A percentile compares a stretch with the other conserved stretches of the same genome.
phyloP scores from a whole-genome alignment of 306 rosid species.

The Rosa multiflora region DNA sequence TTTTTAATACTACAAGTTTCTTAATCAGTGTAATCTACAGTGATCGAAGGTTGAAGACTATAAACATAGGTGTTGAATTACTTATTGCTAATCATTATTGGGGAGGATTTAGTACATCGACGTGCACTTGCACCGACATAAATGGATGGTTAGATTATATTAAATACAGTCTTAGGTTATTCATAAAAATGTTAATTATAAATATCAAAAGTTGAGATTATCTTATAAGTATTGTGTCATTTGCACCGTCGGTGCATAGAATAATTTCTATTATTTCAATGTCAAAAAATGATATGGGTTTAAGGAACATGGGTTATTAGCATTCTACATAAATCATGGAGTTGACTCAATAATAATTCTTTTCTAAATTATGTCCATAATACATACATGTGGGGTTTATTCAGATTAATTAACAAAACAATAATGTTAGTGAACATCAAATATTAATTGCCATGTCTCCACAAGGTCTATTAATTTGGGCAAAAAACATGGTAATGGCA shows the following conservation, averaged over 20 bases:
- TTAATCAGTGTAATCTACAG: neutral
- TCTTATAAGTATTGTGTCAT: too few relatives aligned
- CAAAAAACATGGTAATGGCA: neutral
- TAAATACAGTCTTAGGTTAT: too few relatives aligned
- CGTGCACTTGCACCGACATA: too few relatives aligned
- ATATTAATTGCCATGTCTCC: neutral
- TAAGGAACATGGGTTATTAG: neutral
- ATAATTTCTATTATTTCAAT: neutral
- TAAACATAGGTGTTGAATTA: neutral
- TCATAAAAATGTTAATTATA: too few relatives aligned
- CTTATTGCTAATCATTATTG: neutral
- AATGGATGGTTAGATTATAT: too few relatives aligned
- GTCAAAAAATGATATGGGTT: neutral
- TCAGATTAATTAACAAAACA: neutral
- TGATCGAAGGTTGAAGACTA: neutral
- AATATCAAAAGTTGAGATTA: too few relatives aligned
- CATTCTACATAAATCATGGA: constrained; percentile 19
- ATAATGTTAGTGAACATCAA: constrained; percentile 5
- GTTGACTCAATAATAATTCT: constrained; percentile 28
- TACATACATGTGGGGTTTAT: constrained; percentile 17
- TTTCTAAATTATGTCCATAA: neutral
- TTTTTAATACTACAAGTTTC: neutral
- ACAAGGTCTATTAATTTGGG: neutral
- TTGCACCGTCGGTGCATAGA: too few relatives aligned
- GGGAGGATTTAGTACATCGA: too few relatives aligned